Conservation (phyloP, 2,329 filamentous ascomycete species). For the Aspergillus alliaceus region DNA sequence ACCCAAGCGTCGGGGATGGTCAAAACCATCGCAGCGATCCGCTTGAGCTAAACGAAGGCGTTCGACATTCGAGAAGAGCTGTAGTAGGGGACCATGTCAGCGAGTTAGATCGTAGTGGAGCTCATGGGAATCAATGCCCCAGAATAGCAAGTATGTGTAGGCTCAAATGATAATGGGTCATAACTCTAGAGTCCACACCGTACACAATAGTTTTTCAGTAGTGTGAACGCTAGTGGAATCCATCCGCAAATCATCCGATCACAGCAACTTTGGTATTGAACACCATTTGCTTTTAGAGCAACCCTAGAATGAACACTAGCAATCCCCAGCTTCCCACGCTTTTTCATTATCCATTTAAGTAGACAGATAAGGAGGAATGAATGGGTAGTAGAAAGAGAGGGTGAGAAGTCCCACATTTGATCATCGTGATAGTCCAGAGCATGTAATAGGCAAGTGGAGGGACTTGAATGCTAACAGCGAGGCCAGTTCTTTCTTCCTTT, state of each 20-base stretch:
- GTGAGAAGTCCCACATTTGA: no score
- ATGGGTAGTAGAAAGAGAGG: no score
- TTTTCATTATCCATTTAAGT: no score
- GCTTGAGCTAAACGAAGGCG: conserved; percentile 36
- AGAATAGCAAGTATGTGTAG: neutral
- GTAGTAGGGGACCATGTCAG: conserved; percentile 18
- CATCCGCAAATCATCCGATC: conserved; percentile 5
- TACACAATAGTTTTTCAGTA: conserved; percentile 15
- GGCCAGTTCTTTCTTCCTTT: no score
- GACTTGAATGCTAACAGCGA: no score
- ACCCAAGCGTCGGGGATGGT: conserved; percentile 2
- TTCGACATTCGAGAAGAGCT: conserved; percentile 45
- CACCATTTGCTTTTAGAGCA: neutral
- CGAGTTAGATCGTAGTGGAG: conserved; percentile 1
- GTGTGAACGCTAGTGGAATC: conserved; percentile 13
- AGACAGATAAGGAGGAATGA: no score
- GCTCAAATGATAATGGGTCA: no score
- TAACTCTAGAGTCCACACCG: conserved; percentile 6
- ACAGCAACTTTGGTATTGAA: neutral
- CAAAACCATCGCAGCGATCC: conserved; percentile 19
- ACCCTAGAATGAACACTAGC: neutral
- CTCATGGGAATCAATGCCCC: neutral
- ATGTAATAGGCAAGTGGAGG: no score
- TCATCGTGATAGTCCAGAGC: no score
- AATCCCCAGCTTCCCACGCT: no score